Evolutionary conservation across 1,139 yeast genomes (phyloP), one percentile per base, ranked within the genome.

Genomic region (Kodamaea derodonti): DNA sequence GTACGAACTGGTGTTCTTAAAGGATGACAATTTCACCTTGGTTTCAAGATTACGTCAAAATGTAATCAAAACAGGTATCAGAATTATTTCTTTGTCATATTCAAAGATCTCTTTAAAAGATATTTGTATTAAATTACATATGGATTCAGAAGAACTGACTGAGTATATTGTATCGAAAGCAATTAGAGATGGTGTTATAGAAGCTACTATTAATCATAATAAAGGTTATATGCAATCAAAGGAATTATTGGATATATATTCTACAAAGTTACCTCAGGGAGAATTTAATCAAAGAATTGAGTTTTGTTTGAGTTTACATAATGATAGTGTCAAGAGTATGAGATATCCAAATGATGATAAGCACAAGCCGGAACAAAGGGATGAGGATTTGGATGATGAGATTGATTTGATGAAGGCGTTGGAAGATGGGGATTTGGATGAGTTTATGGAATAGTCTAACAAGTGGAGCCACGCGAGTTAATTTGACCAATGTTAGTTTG

Each of bases 81-180:
- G 98, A 61, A 85, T 87, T 51, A 87, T 94, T 53, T 86, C 96
- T 12, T 71, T 94, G 51, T 80, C 97, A 3, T 94, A 94, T 65
- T 85, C 95, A 38, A 84, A 80, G 56, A 92, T 94, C 41, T 85
- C 97, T 3, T 73, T 94, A 52, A 85, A 84, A 62, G 98, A 94
- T 56, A 75, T 76, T 36, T 94, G 98, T 62, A 76, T 92, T 52
- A 86, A 92, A 56, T 75, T 94, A 52, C 92, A 85, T 48, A 75
- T 94, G 47, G 98, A 92, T 51, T 81, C 92, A 27, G 99, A 94
- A 64, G 92, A 92, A 56, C 82, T 90, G 49, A 95, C 97, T 1
- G 99, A 94, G 64, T 94, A 92, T 58, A 90, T 92, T 56, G 96
- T 92, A 24, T 86, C 96, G 26, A 92, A 94, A 65, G 95, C 97